Evolutionary conservation across 352 stramenopile species (phyloP).

Genomic region (Pythium scleroteichum): DNA sequence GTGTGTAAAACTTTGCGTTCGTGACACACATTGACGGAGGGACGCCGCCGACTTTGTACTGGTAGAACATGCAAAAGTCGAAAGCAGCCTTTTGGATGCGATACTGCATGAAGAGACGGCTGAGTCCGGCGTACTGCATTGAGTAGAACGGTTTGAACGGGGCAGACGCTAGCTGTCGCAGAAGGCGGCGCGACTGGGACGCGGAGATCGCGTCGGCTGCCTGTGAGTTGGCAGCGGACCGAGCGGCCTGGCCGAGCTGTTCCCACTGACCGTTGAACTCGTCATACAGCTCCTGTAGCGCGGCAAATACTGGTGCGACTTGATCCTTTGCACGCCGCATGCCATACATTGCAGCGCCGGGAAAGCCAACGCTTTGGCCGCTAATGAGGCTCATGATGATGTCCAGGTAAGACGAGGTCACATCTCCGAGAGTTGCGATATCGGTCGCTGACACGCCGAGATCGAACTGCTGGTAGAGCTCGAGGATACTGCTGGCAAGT

Average conservation of each 20-base stretch:
- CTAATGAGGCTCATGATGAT: neutral
- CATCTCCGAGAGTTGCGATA: neutral
- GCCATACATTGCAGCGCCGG: neutral
- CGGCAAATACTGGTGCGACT: neutral
- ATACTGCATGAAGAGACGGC: conserved; percentile 24
- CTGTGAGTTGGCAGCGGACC: neutral
- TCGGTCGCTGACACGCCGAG: neutral
- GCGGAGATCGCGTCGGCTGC: neutral
- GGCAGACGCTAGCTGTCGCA: neutral
- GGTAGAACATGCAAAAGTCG: conserved; percentile 28
- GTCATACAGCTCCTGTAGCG: neutral
- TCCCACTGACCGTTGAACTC: conserved; percentile 6
- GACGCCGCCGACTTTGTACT: conserved; percentile 20
- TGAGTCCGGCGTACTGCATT: conserved; percentile 17
- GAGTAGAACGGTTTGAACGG: conserved; percentile 23
- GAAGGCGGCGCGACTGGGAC: neutral
- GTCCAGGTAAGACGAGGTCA: neutral
- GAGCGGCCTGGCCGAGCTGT: conserved; percentile 1
- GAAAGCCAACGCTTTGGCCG: neutral
- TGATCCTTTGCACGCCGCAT: neutral
- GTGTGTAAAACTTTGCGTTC: conserved; percentile 11
- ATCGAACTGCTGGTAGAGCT: neutral
- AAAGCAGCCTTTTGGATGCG: conserved; percentile 20
- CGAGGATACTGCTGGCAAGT: neutral
- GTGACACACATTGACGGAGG: conserved; percentile 17